phyloP scores from a whole-genome alignment of 2,329 filamentous ascomycete species.

The Aspergillus pseudoterreus region DNA sequence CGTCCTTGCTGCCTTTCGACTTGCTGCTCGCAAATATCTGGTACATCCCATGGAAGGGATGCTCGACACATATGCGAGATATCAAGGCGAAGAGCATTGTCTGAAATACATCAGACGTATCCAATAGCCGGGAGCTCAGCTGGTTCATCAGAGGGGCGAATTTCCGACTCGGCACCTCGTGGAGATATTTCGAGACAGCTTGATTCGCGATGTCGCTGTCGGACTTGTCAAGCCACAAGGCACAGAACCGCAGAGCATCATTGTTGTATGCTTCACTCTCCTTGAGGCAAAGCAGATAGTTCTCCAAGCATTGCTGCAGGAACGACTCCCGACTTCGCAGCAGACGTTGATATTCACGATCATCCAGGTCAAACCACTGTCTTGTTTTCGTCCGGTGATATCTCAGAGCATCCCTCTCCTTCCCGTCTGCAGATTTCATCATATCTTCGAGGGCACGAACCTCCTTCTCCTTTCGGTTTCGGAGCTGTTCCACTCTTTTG shows the following conservation, averaged over 20 bases:
- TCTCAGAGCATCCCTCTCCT: conserved; percentile 56
- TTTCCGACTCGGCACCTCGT: conserved; percentile 79
- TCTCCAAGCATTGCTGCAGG: conserved; percentile 83
- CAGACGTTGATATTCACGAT: conserved; percentile 77
- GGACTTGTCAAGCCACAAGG: conserved; percentile 87
- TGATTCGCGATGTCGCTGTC: conserved; percentile 72
- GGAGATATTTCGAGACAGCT: conserved; percentile 67
- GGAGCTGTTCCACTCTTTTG: conserved; percentile 71
- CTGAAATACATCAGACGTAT: conserved; percentile 69
- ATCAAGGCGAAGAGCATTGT: conserved; percentile 69
- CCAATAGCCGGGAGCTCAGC: conserved; percentile 83
- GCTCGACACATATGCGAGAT: conserved; percentile 79
- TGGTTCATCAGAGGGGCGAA: conserved; percentile 95
- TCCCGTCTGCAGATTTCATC: conserved; percentile 46
- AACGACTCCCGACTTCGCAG: conserved; percentile 75
- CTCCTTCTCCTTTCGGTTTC: conserved; percentile 76
- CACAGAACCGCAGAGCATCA: conserved; percentile 85
- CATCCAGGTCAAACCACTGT: conserved; percentile 85
- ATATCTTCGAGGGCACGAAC: conserved; percentile 67
- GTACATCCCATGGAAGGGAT: conserved; percentile 96
- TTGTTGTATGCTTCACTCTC: conserved; percentile 87
- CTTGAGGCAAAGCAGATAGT: conserved; percentile 80
- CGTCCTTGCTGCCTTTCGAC: conserved; percentile 65
- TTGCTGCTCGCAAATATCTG: conserved; percentile 84
- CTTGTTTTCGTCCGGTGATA: conserved; percentile 68